Evolutionary conservation across 441 rosid species (phyloP).

Genomic region (Syzygium syzygioides): DNA sequence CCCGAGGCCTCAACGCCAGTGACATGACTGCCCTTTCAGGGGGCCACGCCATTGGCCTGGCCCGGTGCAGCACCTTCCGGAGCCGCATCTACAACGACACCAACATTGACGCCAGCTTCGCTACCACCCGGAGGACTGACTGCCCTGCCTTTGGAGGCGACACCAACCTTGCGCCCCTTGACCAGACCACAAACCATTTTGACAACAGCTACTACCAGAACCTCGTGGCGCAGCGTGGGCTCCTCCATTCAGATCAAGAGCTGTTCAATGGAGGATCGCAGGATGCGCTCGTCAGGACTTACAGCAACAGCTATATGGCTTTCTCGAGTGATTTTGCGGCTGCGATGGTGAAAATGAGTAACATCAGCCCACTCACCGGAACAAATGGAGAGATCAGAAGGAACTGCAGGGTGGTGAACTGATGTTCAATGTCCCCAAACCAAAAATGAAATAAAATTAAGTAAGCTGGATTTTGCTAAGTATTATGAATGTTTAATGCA

Average conservation of each 20-base stretch:
- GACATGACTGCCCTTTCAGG: conserved; percentile 8
- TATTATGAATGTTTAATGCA: not conserved
- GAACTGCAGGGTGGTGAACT: too few species aligned
- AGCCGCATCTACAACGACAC: not conserved
- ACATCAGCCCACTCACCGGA: conserved; percentile 1
- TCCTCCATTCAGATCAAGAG: conserved; percentile 8
- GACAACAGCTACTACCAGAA: conserved; percentile 5
- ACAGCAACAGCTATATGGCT: not conserved
- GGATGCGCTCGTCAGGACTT: conserved; percentile 19
- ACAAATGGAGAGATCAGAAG: too few species aligned
- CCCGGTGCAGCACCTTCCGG: not conserved
- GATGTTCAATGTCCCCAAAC: not conserved
- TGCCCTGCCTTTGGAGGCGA: conserved; percentile 1
- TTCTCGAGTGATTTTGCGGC: conserved; percentile 5
- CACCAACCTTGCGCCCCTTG: not conserved
- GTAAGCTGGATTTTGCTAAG: not conserved
- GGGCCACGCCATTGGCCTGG: conserved; percentile 3
- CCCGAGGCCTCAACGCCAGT: conserved; percentile 5
- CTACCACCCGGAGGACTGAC: not conserved
- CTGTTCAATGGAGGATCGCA: conserved; percentile 28
- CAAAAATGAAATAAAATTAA: not conserved
- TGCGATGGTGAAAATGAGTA: conserved; percentile 12
- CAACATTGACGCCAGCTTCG: not conserved
- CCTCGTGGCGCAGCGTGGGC: not conserved
- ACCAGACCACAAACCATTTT: not conserved